These are phyloP conservation scores for Paecilomyces formosus DNA, from an alignment of 2,329 filamentous ascomycete species.

Conservation along the genomic window DNA sequence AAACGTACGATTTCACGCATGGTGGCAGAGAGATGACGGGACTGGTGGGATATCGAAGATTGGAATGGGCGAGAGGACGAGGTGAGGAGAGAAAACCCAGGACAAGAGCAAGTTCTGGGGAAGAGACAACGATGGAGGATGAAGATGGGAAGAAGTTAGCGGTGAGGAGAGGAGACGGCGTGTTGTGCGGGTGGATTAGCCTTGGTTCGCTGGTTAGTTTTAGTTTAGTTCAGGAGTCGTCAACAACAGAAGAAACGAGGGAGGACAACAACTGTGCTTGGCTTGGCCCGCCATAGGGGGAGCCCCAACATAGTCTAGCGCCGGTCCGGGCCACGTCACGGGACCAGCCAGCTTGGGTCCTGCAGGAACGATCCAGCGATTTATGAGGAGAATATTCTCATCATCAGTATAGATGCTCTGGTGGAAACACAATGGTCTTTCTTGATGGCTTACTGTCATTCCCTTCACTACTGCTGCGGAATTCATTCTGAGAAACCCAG, in stretches of 20 bases:
- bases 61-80: conserved; percentile 10
- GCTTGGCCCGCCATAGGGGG: conserved; percentile 2
- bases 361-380: conserved; percentile 23
- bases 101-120: conserved; percentile 2
- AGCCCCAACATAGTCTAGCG: neutral
- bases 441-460: too few species aligned
- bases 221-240: conserved; percentile 15
- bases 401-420: too few species aligned
- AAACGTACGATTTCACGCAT: conserved; percentile 69
- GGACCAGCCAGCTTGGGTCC: conserved; percentile 12
- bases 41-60: conserved; percentile 5
- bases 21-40: conserved; percentile 35
- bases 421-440: too few species aligned
- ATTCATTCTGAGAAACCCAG: neutral
- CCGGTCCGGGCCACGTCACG: conserved; percentile 10
- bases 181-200: conserved; percentile 16
- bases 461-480: neutral
- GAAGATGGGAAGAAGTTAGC: conserved; percentile 4
- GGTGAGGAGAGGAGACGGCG: neutral
- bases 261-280: neutral
- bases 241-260: conserved; percentile 11
- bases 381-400: too few species aligned
- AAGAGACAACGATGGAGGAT: conserved; percentile 3
- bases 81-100: conserved; percentile 3
- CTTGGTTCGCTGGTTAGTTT: too few species aligned